A percentile compares a stretch with the other conserved stretches of the same genome.
phyloP scores from a whole-genome alignment of 441 rosid genomes.

The Biscutella laevigata region DNA sequence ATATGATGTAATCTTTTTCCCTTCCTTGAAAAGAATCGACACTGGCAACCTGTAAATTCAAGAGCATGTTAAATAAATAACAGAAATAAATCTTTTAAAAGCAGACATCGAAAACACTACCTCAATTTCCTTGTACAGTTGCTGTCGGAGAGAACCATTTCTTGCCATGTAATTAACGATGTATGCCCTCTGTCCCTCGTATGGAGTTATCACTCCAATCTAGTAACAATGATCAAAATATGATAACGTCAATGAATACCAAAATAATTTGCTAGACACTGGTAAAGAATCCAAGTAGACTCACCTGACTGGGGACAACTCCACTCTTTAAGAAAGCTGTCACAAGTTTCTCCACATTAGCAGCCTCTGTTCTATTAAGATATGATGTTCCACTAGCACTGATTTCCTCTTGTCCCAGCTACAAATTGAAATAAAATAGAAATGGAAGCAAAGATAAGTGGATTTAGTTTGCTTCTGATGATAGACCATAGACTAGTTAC shows the following conservation, averaged over 20 bases:
- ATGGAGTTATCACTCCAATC: conserved; percentile 99
- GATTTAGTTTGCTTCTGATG: not conserved
- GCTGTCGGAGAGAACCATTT: conserved; percentile 96
- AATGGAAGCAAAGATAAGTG: not conserved
- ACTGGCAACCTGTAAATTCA: conserved; percentile 75
- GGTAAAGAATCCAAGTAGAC: not conserved
- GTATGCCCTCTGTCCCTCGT: conserved; percentile 97
- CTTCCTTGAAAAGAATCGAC: conserved; percentile 99
- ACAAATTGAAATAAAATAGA: conserved; percentile 23
- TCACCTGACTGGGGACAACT: conserved; percentile 91
- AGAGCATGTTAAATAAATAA: conserved; percentile 14
- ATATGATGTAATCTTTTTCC: conserved; percentile 94
- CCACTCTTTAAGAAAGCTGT: conserved; percentile 97
- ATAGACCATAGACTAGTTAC: not conserved
- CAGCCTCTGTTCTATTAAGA: conserved; percentile 98
- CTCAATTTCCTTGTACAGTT: conserved; percentile 99
- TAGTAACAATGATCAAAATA: conserved; percentile 23
- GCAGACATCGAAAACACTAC: conserved; percentile 27
- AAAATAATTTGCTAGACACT: not conserved
- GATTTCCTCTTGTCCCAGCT: conserved; percentile 99
- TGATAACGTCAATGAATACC: not conserved
- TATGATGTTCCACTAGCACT: conserved; percentile 99
- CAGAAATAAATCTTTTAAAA: conserved; percentile 6
- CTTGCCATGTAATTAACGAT: conserved; percentile 97
- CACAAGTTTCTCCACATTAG: conserved; percentile 98